These are phyloP conservation scores for Chrysosporium queenslandicum DNA, from an alignment of 2,329 filamentous ascomycete genomes.

Conservation along the genomic window DNA sequence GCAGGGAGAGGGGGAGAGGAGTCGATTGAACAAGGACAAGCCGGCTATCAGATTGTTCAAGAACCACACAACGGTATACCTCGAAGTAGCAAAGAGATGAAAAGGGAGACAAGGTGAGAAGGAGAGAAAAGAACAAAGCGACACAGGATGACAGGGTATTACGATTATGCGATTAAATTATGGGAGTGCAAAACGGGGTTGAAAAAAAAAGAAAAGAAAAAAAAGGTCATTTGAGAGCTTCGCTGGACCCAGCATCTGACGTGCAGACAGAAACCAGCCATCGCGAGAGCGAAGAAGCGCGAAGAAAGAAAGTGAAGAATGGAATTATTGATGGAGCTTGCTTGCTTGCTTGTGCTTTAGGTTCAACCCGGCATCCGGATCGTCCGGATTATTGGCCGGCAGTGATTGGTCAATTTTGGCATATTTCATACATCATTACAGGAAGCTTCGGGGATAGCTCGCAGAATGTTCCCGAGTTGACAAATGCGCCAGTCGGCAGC, in stretches of 20 bases:
- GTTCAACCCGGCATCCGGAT: slow-evolving; percentile 4
- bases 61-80: no score
- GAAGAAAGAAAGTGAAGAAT: no score
- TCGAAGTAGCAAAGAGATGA: no score
- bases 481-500: not conserved
- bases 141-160: not conserved
- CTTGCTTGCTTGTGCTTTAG: no score
- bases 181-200: not conserved
- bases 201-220: not conserved
- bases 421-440: not conserved
- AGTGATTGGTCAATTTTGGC: not conserved
- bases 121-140: not conserved
- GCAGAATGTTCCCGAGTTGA: not conserved
- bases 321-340: no score
- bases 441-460: not conserved
- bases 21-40: not conserved
- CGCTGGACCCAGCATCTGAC: no score
- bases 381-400: not conserved
- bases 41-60: not conserved
- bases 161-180: not conserved
- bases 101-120: not conserved
- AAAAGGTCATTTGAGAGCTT: not conserved
- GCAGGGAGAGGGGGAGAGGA: not conserved
- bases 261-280: no score
- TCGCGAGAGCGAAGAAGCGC: no score